Percentiles rank a stretch among this genome's conserved stretches.
Evolutionary conservation across 495 filamentous ascomycete species (phyloP).

Genomic region (Xylaria curta): DNA sequence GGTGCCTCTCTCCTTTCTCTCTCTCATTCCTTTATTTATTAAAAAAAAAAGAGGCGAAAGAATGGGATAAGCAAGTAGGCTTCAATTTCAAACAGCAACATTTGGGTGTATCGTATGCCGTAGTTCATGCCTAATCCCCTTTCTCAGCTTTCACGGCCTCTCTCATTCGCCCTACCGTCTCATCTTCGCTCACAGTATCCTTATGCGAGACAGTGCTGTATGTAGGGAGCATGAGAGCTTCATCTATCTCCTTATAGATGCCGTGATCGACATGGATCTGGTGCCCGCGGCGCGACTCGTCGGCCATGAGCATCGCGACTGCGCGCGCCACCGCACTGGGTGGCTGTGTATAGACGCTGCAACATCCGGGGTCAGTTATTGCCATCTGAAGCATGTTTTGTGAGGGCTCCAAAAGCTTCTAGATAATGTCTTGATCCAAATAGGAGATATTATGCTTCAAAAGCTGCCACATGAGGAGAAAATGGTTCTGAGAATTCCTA

Average conservation of each 20-base stretch:
- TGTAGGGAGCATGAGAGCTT: constrained; percentile 21
- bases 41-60: no score
- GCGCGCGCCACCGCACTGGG: constrained; percentile 47
- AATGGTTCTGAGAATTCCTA: no score
- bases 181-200: neutral
- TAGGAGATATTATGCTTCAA: no score
- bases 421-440: no score
- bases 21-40: no score
- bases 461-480: no score
- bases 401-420: no score
- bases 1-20: no score
- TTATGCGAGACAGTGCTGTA: neutral
- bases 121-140: neutral
- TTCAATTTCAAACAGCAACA: neutral
- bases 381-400: no score
- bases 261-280: constrained; percentile 50
- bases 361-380: no score
- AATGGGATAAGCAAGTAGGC: neutral
- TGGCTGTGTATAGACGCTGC: constrained; percentile 36
- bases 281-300: constrained; percentile 44
- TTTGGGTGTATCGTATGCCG: neutral
- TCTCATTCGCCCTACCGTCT: neutral
- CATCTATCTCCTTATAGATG: constrained; percentile 49
- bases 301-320: constrained; percentile 46
- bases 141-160: neutral